Evolutionary conservation across 352 stramenopile genomes (phyloP), one percentile per base, ranked within the genome.

Genomic region (Blastocystis sp.): DNA sequence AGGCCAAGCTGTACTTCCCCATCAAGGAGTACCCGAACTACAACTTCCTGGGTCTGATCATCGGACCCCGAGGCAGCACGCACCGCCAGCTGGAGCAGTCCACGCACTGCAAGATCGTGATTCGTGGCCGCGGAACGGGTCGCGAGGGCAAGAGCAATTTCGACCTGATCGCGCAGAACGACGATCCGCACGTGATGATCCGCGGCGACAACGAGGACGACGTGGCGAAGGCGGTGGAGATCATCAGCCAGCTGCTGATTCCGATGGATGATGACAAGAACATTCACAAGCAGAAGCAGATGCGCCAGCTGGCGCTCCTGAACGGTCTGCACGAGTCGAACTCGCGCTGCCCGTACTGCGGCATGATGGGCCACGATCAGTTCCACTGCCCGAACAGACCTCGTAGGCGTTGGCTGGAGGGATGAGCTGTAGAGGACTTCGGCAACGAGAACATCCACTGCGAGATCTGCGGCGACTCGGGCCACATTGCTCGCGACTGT

Each of bases 41-140:
- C 92, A 99, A 99, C 91, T 99, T 99, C 90, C 99, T 99, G 67
- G 96, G 95, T 2, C 90, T 99, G 45, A 98, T 99, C 90, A 98
- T 99, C 77, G 97, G 96, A 14, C 96, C 97, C 1, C 92, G 97
- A 17, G 97, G 96, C 10, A 98, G 98, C 89, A 99, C 96, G 21
- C 96, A 99, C 90, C 98, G 98, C 90, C 95, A 97, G 71, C 96
- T 99, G 92, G 96, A 99, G 91, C 93, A 93, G 60, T 96, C 98
- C 90, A 98, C 96, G 4, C 96, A 96, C 77, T 98, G 96, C 92
- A 98, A 98, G 91, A 98, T 99, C 90, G 95, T 95, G 62, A 98
- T 99, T 90, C 76, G 90, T 4, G 96, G 96, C 40, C 94, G 95
- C 71, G 96, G 96, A 2, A 97, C 93, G 11, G 94, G 98, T 9